A percentile compares a stretch with the other conserved stretches of the same genome.
Conservation (phyloP, 805 yeast genomes). For the Candida insectorum region DNA sequence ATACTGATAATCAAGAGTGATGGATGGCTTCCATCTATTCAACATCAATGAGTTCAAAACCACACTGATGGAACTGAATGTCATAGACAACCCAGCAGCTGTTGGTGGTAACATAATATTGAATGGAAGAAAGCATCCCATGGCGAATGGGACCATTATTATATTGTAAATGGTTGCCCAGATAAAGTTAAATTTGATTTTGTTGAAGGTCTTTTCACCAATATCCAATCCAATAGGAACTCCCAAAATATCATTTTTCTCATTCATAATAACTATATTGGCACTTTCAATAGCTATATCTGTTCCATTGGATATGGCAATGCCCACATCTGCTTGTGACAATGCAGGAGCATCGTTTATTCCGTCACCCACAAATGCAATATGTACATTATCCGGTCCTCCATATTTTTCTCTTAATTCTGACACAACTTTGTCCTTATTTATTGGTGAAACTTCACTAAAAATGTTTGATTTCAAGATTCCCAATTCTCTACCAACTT, state of each 20-base stretch:
- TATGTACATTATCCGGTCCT: slow-evolving; percentile 30
- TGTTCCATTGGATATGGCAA: slow-evolving; percentile 89
- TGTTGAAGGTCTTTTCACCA: slow-evolving; percentile 62
- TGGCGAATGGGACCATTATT: slow-evolving; percentile 88
- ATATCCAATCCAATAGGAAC: slow-evolving; percentile 64
- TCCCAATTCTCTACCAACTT: slow-evolving; percentile 65
- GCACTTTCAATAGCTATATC: slow-evolving; percentile 98
- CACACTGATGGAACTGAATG: slow-evolving; percentile 86
- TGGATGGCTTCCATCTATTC: slow-evolving; percentile 56
- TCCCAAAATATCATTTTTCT: slow-evolving; percentile 38
- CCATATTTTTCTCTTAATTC: slow-evolving; percentile 49
- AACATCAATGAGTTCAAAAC: slow-evolving; percentile 74
- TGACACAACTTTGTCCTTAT: slow-evolving; percentile 66
- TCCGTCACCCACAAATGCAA: slow-evolving; percentile 96
- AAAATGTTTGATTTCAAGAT: slow-evolving; percentile 62
- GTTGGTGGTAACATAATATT: slow-evolving; percentile 79
- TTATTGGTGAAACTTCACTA: slow-evolving; percentile 73
- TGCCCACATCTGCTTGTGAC: slow-evolving; percentile 82
- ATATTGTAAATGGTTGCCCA: slow-evolving; percentile 87
- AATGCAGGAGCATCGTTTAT: slow-evolving; percentile 97
- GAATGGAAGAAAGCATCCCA: slow-evolving; percentile 82
- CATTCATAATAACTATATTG: slow-evolving; percentile 68
- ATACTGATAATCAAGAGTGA: slow-evolving; percentile 14
- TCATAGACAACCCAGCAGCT: slow-evolving; percentile 91
- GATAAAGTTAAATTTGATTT: slow-evolving; percentile 76